Conservation (phyloP, 768 basidiomycete species). For the Goffeauzyma gilvescens region DNA sequence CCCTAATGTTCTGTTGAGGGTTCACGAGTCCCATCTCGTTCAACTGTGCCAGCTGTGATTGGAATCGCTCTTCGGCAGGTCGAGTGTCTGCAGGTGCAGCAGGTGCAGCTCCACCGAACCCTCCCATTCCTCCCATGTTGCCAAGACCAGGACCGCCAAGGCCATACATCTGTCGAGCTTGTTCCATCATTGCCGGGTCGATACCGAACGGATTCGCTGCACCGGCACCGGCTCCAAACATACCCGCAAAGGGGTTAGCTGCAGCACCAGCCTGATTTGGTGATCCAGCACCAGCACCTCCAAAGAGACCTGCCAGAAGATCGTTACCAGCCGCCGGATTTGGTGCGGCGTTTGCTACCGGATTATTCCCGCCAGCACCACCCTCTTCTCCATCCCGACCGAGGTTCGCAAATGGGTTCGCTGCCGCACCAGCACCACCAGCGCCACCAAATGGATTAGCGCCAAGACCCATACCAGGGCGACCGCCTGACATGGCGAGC, state of each 20-base stretch:
- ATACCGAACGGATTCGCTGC: constrained; percentile 16
- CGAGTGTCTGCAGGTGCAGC: constrained; percentile 46
- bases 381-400: background rate
- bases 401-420: too few relatives aligned
- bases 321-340: too few relatives aligned
- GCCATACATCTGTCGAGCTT: constrained; percentile 23
- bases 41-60: constrained; percentile 46
- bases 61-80: constrained; percentile 79
- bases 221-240: constrained; percentile 13
- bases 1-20: constrained; percentile 71
- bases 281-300: too few relatives aligned
- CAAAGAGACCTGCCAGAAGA: too few relatives aligned
- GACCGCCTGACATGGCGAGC: too few relatives aligned
- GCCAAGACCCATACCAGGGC: too few relatives aligned
- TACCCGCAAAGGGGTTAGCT: background rate
- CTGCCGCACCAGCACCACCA: too few relatives aligned
- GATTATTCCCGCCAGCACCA: constrained; percentile 1
- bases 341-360: too few relatives aligned
- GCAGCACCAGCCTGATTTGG: too few relatives aligned
- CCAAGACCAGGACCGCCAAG: constrained; percentile 12
- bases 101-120: constrained; percentile 32
- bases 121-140: constrained; percentile 15
- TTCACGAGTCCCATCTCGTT: constrained; percentile 79
- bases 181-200: constrained; percentile 38
- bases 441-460: constrained; percentile 18